These are phyloP conservation scores for Suaeda aralocaspica DNA, from an alignment of 148 eudicot genomes.

Conservation along the genomic window DNA sequence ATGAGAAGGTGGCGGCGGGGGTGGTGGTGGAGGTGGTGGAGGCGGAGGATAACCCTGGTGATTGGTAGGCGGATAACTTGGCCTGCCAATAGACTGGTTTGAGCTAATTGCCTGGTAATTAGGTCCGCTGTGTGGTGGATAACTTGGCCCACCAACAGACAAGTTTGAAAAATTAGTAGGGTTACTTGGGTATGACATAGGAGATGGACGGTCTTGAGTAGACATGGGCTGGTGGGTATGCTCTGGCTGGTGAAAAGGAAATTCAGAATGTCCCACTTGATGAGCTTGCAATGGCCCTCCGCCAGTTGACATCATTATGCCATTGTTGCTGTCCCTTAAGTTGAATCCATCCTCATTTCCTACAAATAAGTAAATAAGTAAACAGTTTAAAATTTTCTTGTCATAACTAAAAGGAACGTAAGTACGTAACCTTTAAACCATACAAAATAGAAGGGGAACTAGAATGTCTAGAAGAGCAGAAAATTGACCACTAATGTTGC, in stretches of 20 bases:
- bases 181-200: conserved; percentile 26
- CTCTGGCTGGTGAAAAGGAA: conserved; percentile 28
- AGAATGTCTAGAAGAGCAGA: neutral
- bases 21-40: conserved; percentile 38
- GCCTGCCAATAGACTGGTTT: conserved; percentile 20
- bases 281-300: conserved; percentile 30
- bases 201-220: conserved; percentile 20
- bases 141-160: conserved; percentile 20
- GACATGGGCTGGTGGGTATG: conserved; percentile 24
- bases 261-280: conserved; percentile 24
- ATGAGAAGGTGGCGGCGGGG: conserved; percentile 49
- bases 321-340: conserved; percentile 35
- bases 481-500: no score
- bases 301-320: conserved; percentile 26
- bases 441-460: neutral
- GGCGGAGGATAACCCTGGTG: conserved; percentile 33
- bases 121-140: conserved; percentile 18
- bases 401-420: neutral
- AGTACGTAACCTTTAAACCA: no score
- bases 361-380: conserved; percentile 17
- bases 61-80: conserved; percentile 30
- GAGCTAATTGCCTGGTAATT: conserved; percentile 31
- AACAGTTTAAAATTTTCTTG: neutral
- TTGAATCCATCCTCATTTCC: conserved; percentile 50
- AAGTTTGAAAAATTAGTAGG: conserved; percentile 26